Conservation (phyloP, 257 asterid species). For the Gynochthodes officinalis region DNA sequence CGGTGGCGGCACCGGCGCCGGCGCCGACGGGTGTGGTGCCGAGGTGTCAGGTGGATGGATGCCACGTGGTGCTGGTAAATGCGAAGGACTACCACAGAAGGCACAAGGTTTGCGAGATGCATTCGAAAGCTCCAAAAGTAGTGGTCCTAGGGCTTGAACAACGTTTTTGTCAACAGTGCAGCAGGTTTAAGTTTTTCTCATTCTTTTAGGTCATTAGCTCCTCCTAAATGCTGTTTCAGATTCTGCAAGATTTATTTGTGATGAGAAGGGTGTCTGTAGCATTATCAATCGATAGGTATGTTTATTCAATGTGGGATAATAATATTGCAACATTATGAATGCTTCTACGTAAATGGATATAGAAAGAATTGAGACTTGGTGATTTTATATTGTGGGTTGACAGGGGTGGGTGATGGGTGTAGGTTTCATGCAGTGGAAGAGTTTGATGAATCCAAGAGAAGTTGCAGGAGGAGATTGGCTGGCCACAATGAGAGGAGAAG, state of each 20-base stretch:
- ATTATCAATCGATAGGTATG: background rate
- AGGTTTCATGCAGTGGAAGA: constrained; percentile 64
- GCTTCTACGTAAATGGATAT: too few relatives aligned
- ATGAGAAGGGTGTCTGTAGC: background rate
- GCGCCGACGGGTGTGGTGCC: constrained; percentile 18
- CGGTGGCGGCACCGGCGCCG: constrained; percentile 9
- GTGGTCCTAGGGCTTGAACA: constrained; percentile 54
- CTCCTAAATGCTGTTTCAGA: too few relatives aligned
- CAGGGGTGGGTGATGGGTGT: constrained; percentile 7
- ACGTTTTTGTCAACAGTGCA: constrained; percentile 78
- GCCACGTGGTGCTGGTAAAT: constrained; percentile 40
- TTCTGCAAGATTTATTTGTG: background rate
- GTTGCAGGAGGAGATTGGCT: constrained; percentile 70
- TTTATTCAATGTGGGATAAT: background rate
- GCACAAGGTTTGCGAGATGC: constrained; percentile 69
- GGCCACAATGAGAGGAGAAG: constrained; percentile 74
- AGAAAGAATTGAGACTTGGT: too few relatives aligned
- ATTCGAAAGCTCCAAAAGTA: constrained; percentile 64
- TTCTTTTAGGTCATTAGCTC: background rate
- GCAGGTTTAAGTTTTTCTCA: constrained; percentile 41
- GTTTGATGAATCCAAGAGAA: constrained; percentile 72
- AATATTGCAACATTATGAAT: too few relatives aligned
- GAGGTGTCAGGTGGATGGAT: constrained; percentile 72
- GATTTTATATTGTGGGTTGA: too few relatives aligned
- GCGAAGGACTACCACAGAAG: constrained; percentile 61